Percentiles rank a stretch among this genome's conserved stretches.
Conservation (phyloP, 805 yeast species). For the Clavispora vitiphila region DNA sequence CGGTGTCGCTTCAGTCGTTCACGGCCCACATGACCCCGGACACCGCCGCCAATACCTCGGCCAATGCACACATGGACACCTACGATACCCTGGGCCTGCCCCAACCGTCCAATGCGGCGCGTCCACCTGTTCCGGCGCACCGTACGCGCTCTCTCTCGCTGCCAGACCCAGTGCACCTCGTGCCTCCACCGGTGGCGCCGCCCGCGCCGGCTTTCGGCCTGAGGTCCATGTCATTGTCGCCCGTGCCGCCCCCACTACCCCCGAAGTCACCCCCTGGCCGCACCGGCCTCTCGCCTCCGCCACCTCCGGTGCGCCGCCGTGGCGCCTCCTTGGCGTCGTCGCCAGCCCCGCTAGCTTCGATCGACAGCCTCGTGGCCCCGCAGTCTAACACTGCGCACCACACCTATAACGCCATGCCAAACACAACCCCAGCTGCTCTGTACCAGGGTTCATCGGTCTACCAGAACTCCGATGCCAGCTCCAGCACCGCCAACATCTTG, state of each 20-base stretch:
- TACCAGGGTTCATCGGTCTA: too few species aligned
- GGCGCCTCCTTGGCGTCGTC: not conserved
- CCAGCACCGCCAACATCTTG: conserved; percentile 48
- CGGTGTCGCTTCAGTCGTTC: conserved; percentile 37
- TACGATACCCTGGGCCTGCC: too few species aligned
- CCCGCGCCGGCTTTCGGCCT: not conserved
- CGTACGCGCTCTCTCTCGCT: conserved; percentile 31
- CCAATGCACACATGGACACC: conserved; percentile 24
- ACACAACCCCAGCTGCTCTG: too few species aligned
- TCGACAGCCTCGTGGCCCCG: not conserved
- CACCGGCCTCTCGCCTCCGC: conserved; percentile 8
- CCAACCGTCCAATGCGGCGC: conserved; percentile 17
- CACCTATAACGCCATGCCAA: too few species aligned
- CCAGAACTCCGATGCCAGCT: conserved; percentile 7
- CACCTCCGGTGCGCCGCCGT: conserved; percentile 22
- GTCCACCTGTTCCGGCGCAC: conserved; percentile 36
- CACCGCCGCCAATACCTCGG: conserved; percentile 30
- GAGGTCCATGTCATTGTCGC: conserved; percentile 3
- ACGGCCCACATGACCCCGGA: conserved; percentile 39
- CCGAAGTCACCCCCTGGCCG: not conserved
- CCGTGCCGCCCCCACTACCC: conserved; percentile 7
- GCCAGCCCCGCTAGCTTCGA: not conserved
- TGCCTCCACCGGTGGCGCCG: not conserved
- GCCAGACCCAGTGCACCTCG: conserved; percentile 16
- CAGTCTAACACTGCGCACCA: conserved; percentile 4